Evolutionary conservation across 1,139 yeast species (phyloP).

Genomic region (Yamadazyma atlantica): DNA sequence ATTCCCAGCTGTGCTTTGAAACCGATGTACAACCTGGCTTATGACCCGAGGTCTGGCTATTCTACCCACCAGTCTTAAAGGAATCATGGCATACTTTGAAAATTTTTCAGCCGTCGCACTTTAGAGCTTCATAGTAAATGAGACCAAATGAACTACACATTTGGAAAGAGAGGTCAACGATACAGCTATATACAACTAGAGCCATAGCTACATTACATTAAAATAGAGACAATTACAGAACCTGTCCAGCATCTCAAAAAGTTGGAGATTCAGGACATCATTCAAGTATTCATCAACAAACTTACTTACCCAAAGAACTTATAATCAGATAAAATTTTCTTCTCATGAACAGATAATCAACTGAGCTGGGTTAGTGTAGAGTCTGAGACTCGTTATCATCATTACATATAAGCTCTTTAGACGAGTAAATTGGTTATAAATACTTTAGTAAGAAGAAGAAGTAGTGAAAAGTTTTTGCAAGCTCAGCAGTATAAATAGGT

Average conservation of each 20-base stretch:
- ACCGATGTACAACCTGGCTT: neutral
- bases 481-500: neutral
- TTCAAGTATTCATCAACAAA: neutral
- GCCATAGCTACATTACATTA: too few relatives aligned
- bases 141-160: neutral
- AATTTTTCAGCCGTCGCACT: slow-evolving; percentile 1
- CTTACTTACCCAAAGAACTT: slow-evolving; percentile 18
- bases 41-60: slow-evolving; percentile 1
- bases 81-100: slow-evolving; percentile 2
- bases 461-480: neutral
- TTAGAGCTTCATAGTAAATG: neutral
- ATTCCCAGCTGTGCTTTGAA: neutral
- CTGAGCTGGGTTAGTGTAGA: slow-evolving; percentile 53
- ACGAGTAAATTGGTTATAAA: slow-evolving; percentile 10
- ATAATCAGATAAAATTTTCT: slow-evolving; percentile 39
- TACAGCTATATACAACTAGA: too few relatives aligned
- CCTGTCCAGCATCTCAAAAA: neutral
- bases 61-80: slow-evolving; percentile 1
- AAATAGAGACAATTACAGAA: neutral
- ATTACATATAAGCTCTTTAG: slow-evolving; percentile 17
- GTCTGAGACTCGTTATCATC: slow-evolving; percentile 50
- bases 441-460: neutral
- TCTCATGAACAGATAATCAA: slow-evolving; percentile 53
- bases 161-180: neutral
- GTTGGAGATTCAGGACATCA: too few relatives aligned